phyloP scores from a whole-genome alignment of 1,284 basidiomycete genomes.

The Trichosporon sp. region DNA sequence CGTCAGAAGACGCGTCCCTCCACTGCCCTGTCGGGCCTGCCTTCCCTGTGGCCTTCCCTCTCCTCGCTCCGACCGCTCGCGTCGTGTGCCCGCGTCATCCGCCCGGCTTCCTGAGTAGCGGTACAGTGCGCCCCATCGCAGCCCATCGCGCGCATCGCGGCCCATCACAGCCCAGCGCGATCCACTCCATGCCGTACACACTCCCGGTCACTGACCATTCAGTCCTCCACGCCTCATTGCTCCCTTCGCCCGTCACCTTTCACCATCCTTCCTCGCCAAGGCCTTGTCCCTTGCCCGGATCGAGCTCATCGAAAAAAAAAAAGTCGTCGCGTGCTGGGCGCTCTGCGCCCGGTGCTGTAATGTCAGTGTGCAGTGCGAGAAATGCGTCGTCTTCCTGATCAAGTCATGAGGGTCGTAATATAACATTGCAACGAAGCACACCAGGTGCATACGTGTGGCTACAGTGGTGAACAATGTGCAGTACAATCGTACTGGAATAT shows the following conservation, averaged over 20 bases:
- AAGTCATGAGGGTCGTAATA: neutral
- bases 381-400: neutral
- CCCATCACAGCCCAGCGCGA: too few species aligned
- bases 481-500: neutral
- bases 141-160: too few species aligned
- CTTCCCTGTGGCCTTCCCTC: neutral
- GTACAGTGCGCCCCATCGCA: neutral
- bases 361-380: neutral
- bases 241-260: neutral
- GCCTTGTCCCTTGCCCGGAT: neutral
- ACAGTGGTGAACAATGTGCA: neutral
- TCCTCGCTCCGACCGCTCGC: neutral
- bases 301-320: neutral
- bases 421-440: constrained; percentile 1
- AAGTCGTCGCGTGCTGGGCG: neutral
- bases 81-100: neutral
- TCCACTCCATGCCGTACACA: neutral
- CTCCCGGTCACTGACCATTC: neutral
- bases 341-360: neutral
- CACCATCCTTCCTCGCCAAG: neutral
- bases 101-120: neutral
- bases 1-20: neutral
- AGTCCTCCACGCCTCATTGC: neutral
- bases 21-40: neutral
- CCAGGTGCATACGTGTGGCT: constrained; percentile 4